A percentile compares a stretch with the other conserved stretches of the same genome.
Conservation (phyloP, 2,329 filamentous ascomycete species). For the Reticulascus tulasneorum region DNA sequence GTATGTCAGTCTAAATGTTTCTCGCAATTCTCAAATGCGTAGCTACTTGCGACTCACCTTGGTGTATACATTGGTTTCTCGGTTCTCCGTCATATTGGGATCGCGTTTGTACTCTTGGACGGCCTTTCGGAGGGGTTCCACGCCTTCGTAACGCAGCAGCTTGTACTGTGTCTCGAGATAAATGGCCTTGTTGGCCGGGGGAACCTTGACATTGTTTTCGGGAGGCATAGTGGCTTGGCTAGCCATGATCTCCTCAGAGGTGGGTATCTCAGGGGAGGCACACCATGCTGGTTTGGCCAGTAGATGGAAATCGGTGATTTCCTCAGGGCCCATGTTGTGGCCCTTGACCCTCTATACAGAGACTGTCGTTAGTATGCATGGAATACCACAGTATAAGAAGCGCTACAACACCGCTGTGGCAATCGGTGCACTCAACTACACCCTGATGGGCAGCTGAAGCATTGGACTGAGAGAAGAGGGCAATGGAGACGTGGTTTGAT, state of each 20-base stretch:
- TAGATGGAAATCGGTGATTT: no score
- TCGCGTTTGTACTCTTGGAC: conserved; percentile 51
- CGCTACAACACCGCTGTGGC: no score
- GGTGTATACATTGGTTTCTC: conserved; percentile 63
- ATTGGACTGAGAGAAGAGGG: no score
- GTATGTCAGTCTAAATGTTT: neutral
- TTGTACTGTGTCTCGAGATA: conserved; percentile 74
- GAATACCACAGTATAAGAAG: no score
- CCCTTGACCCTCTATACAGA: no score
- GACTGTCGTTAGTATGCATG: no score
- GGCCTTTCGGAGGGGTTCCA: conserved; percentile 65
- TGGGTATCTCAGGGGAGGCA: conserved; percentile 51
- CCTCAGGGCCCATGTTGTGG: no score
- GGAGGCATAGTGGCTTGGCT: conserved; percentile 29
- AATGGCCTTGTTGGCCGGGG: conserved; percentile 56
- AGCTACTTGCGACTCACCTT: conserved; percentile 42
- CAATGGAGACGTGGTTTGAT: no score
- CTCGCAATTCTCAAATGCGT: neutral
- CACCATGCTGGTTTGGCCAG: no score
- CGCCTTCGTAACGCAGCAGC: conserved; percentile 70
- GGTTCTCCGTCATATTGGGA: conserved; percentile 54
- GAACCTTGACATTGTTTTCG: conserved; percentile 49
- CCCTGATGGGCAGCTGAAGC: no score
- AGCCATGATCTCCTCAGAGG: conserved; percentile 45
- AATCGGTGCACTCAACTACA: no score